Base-by-base conservation (phyloP, 805 yeast species). In the Trichomonascus vanleenenianus region DNA sequence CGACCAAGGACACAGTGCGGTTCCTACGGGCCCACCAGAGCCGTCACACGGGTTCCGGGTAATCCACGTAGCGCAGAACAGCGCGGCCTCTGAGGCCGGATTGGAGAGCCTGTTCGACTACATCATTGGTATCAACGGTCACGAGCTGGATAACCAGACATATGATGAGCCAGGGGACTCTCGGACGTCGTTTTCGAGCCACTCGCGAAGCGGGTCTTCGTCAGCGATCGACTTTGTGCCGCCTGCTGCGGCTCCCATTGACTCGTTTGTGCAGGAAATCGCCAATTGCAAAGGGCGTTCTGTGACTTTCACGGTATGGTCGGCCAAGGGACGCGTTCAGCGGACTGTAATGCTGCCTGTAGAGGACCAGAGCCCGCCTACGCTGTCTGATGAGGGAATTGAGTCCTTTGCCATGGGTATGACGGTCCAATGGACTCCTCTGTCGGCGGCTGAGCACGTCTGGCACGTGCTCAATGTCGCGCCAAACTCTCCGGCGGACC, bases 21-120 rank as follows among this genome's bases (percentile, higher is more conserved):
- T 30, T 2, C 20, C 44, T 38, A 34, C 45, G n/a, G 39, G 19
- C 19, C 7, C 27, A 8, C 22, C 41, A 9, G 44, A 32, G 3
- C 56, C 56, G 2, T 47, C 49, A 46, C 58, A 51, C 39, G 93
- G 89, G 0, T 69, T 83, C 42, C 70, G 89, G 33, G 75, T 84
- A 1, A 56, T 83, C 1, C 65, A 70, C 22, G 76, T 77, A 2
- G 67, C 64, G 32, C 60, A 63, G 30, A 65, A 63, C 44, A 75
- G 83, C 0, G 63, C 66, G 11, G 82, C 75, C 12, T 62, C 64
- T 6, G 69, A 65, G 25, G 66, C 71, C 19, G 85, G 83, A 2
- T 61, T 93, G 25, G 94, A 88, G 63, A 72, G 93, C 8, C 83
- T 86, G 78, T 93, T 91, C 58, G 98, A 91, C 61, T 91, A 74